A percentile compares a stretch with the other conserved stretches of the same genome.
phyloP scores from a whole-genome alignment of 352 stramenopile genomes.

The Globisporangium abappressorium region DNA sequence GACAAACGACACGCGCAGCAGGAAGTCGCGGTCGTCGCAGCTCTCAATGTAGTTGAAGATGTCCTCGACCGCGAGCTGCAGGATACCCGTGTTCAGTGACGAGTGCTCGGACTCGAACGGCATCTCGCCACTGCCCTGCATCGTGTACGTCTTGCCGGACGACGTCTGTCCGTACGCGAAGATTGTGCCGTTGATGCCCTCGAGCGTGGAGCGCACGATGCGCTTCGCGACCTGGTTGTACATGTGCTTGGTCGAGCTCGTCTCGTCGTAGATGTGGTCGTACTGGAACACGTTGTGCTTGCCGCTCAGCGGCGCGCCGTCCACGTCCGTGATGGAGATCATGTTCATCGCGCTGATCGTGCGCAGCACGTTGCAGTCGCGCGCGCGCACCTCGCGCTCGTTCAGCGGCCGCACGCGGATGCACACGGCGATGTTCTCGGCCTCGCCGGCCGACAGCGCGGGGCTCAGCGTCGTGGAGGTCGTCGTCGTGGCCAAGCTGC shows the following conservation, averaged over 20 bases:
- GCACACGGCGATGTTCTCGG: conserved; percentile 80
- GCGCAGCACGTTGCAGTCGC: conserved; percentile 46
- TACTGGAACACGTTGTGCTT: conserved; percentile 80
- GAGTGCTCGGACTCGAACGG: conserved; percentile 30
- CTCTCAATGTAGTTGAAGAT: conserved; percentile 91
- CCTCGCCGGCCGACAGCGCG: conserved; percentile 19
- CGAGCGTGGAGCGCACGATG: conserved; percentile 71
- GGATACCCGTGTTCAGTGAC: conserved; percentile 36
- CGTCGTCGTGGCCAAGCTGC: background rate
- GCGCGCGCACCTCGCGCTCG: conserved; percentile 50
- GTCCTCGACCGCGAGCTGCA: conserved; percentile 93
- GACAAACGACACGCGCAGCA: conserved; percentile 96
- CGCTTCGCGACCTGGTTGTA: conserved; percentile 59
- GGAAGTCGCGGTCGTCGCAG: conserved; percentile 88
- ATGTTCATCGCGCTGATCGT: conserved; percentile 40
- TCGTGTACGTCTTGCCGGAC: conserved; percentile 96
- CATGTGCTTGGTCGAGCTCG: conserved; percentile 45
- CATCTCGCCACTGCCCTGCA: conserved; percentile 79
- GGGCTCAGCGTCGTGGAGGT: background rate
- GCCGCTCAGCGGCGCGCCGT: conserved; percentile 46
- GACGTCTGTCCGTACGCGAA: conserved; percentile 97
- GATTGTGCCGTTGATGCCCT: conserved; percentile 85
- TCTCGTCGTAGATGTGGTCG: conserved; percentile 72
- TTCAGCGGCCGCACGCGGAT: conserved; percentile 81
- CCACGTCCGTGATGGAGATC: conserved; percentile 54